A percentile compares a stretch with the other conserved stretches of the same genome.
Evolutionary conservation across 495 filamentous ascomycete species (phyloP).

Genomic region (Elaphomyces granulatus): DNA sequence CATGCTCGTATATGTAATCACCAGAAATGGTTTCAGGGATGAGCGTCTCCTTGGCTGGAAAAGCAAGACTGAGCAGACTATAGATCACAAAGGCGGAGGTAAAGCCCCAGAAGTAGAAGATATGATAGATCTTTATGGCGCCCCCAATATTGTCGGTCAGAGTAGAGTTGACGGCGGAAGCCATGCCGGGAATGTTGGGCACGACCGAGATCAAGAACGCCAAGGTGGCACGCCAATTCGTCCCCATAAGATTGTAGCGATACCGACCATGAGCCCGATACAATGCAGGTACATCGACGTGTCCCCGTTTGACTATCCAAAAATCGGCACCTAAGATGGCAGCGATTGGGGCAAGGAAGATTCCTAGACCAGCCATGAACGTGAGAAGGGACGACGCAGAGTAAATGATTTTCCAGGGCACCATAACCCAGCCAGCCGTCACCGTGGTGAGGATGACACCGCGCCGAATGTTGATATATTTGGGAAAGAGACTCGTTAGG

Average conservation of each 20-base stretch:
- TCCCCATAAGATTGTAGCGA: constrained; percentile 11
- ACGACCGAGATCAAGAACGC: constrained; percentile 17
- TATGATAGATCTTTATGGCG: constrained; percentile 27
- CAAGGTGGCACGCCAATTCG: constrained; percentile 17
- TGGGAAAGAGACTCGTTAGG: constrained; percentile 40
- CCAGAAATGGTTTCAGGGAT: constrained; percentile 19
- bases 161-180: constrained; percentile 10
- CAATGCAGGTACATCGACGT: constrained; percentile 33
- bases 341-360: constrained; percentile 19
- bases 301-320: constrained; percentile 30
- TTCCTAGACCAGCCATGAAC: constrained; percentile 36
- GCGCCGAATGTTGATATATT: constrained; percentile 44
- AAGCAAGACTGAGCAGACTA: constrained; percentile 14
- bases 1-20: neutral
- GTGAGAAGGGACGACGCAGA: constrained; percentile 41
- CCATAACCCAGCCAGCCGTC: constrained; percentile 39
- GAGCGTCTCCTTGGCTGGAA: constrained; percentile 20
- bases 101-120: constrained; percentile 39
- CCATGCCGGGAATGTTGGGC: constrained; percentile 22
- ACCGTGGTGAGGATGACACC: constrained; percentile 41
- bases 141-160: constrained; percentile 11
- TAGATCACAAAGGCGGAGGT: constrained; percentile 26
- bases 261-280: constrained; percentile 36
- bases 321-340: constrained; percentile 34
- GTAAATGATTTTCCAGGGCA: constrained; percentile 50